These are phyloP conservation scores for Camelina sativa DNA, from an alignment of 345 rosid genomes.

Conservation along the genomic window DNA sequence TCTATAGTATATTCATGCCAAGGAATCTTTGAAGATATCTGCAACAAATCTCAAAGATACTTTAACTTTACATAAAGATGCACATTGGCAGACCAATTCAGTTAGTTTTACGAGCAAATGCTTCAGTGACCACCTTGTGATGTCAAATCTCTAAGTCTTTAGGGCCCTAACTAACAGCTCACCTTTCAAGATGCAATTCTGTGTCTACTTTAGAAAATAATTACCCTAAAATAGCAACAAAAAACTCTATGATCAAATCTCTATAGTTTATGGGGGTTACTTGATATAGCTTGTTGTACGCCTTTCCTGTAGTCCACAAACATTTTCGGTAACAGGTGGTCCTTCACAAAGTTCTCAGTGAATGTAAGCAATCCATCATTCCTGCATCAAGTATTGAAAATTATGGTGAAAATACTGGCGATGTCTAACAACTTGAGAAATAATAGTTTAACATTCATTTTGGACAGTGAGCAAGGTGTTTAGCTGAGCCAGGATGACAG, in stretches of 20 bases:
- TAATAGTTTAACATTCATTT: constrained; percentile 26
- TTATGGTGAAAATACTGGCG: constrained; percentile 18
- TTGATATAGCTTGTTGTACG: constrained; percentile 99
- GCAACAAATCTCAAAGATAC: constrained; percentile 21
- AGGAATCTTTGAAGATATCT: constrained; percentile 24
- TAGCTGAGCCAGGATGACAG: constrained; percentile 28
- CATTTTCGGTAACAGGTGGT: constrained; percentile 95
- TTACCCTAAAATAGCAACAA: constrained; percentile 30
- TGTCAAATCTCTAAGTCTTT: constrained; percentile 15
- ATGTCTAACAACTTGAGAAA: constrained; percentile 18
- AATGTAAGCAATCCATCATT: constrained; percentile 95
- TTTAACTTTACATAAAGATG: constrained; percentile 21
- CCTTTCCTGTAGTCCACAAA: constrained; percentile 97
- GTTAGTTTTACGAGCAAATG: constrained; percentile 27
- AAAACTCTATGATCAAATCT: constrained; percentile 30
- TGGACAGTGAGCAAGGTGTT: constrained; percentile 18
- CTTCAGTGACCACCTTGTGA: constrained; percentile 23
- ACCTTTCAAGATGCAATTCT: constrained; percentile 28
- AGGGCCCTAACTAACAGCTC: constrained; percentile 24
- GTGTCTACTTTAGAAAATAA: constrained; percentile 20
- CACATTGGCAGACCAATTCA: constrained; percentile 20
- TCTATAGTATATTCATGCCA: constrained; percentile 14
- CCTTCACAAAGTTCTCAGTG: constrained; percentile 97
- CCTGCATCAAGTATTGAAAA: constrained; percentile 50
- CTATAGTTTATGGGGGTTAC: constrained; percentile 55